Base-by-base conservation (phyloP, 768 basidiomycete species). In the Pleurotus djamor region DNA sequence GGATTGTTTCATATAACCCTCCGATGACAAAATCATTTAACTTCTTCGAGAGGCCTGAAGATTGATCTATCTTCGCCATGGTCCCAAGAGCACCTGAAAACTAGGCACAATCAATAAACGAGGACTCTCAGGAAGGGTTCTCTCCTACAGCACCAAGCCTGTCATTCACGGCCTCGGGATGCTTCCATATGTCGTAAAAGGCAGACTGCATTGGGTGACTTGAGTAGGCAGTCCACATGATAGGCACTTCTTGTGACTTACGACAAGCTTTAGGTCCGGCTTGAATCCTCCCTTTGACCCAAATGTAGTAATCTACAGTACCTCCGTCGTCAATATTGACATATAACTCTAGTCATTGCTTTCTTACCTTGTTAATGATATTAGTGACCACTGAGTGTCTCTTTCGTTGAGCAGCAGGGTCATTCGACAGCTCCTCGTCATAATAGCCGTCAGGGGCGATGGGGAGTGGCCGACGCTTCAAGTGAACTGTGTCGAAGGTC, bases 1-100 rank as follows among this genome's bases (percentile, higher is more conserved):
- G 86, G 13, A 86, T 76, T 14, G 88, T 80, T 67, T 87, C 84
- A 66, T 85, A 83, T 7, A 79, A 72, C 62, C 79, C 60, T 70
- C 73, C 76, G 60, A 80, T 55, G 17, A 55, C 41, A 4, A 16
- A 35, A 13, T 48, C 7, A 64, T 62, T 66, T 51, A 71, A 45
- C 32, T 63, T 61, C 59, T 65, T 67, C 4, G 65, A 59, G 4
- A 67, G 38, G 7, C 54, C 57, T 4, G 62, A 52, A 28, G 58
- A 38, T 5, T 71, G 64, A 52, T 67, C 61, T 1, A 73, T 48
- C 14, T 61, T 52, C 4, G 72, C 69, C 5, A 76, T 62, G 37
- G 74, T 63, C 2, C 62, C 65, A 10, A 76, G 67, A 16, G 64
- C 70, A 28, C 57, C 59, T 1, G 66, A 60, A 52, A 76, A 74